Evolutionary conservation across 2,329 filamentous ascomycete species (phyloP).

Genomic region (Didymella pomorum): DNA sequence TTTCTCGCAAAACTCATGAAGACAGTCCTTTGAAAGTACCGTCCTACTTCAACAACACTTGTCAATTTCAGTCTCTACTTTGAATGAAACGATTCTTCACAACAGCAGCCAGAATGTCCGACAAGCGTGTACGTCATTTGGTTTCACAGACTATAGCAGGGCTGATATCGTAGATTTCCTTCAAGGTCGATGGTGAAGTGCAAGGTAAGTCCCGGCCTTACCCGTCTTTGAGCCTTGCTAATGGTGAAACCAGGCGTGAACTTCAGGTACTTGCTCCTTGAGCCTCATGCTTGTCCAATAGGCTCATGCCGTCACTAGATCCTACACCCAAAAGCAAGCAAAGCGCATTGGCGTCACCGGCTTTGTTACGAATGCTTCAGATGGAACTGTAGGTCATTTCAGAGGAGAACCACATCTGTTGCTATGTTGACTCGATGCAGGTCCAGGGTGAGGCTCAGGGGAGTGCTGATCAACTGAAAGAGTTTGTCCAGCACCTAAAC

Average conservation of each 20-base stretch:
- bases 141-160: conserved; percentile 17
- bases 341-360: conserved; percentile 55
- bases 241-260: conserved; percentile 52
- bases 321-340: conserved; percentile 56
- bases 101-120: conserved; percentile 43
- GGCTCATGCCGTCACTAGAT: conserved; percentile 31
- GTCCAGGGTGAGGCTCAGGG: conserved; percentile 92
- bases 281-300: not conserved
- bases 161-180: conserved; percentile 53
- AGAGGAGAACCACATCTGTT: not conserved
- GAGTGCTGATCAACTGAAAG: conserved; percentile 67
- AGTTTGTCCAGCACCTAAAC: conserved; percentile 77
- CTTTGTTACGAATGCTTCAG: conserved; percentile 56
- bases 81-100: conserved; percentile 40
- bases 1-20: not conserved
- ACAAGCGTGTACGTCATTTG: conserved; percentile 43
- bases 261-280: conserved; percentile 52
- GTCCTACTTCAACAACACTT: not conserved
- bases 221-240: not conserved
- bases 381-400: conserved; percentile 51
- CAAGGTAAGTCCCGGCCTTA: conserved; percentile 47
- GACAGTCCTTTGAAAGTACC: not conserved
- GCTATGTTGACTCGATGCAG: conserved; percentile 55
- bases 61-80: not conserved
- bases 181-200: conserved; percentile 57